phyloP scores from a whole-genome alignment of 1,284 basidiomycete species.

The Cutaneotrichosporon cyanovorans region DNA sequence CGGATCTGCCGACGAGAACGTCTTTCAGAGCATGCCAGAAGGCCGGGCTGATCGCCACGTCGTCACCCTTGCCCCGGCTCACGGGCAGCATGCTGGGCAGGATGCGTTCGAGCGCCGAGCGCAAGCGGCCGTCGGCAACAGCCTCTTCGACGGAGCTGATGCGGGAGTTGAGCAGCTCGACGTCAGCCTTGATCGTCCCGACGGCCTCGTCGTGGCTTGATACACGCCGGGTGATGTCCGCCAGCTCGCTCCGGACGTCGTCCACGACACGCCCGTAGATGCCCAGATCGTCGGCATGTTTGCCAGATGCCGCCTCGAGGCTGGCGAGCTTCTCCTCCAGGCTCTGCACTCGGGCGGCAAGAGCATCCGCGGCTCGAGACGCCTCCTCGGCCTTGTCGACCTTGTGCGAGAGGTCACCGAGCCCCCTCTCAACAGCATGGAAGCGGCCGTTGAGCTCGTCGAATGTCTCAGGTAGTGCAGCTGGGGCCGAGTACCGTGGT shows the following conservation, averaged over 20 bases:
- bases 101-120: constrained; percentile 41
- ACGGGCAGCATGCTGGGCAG: constrained; percentile 46
- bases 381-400: no score
- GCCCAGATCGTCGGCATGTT: no score
- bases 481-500: no score
- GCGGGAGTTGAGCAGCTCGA: no score
- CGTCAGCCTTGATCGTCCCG: no score
- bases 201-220: background rate
- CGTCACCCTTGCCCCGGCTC: constrained; percentile 36
- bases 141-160: constrained; percentile 12
- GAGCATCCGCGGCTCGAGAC: no score
- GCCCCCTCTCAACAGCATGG: background rate
- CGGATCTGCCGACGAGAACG: constrained; percentile 28
- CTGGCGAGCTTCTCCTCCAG: no score
- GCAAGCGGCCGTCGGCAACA: constrained; percentile 35
- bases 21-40: constrained; percentile 49
- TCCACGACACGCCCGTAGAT: no score
- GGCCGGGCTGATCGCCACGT: constrained; percentile 43
- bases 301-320: no score
- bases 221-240: background rate
- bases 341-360: no score
- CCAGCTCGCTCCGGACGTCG: background rate
- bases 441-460: constrained; percentile 5
- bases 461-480: background rate
- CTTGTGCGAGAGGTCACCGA: background rate